Conservation (phyloP, 768 basidiomycete genomes). For the Phylloporus sp. region DNA sequence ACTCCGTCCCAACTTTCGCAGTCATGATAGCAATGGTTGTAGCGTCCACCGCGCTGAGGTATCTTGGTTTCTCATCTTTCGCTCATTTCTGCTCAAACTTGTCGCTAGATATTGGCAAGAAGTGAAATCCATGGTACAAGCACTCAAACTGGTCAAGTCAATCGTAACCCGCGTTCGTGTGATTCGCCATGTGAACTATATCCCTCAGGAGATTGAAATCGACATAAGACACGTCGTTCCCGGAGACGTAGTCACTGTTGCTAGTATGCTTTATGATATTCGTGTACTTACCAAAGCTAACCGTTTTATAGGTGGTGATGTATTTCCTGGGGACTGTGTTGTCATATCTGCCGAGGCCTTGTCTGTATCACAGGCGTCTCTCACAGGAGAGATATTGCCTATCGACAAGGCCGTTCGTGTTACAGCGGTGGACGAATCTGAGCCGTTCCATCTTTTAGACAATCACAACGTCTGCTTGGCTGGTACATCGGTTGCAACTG, state of each 20-base stretch:
- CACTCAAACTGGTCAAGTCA: slow-evolving; percentile 31
- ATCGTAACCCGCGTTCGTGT: slow-evolving; percentile 33
- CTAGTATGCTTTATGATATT: slow-evolving; percentile 19
- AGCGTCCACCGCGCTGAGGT: slow-evolving; percentile 33
- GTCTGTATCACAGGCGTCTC: slow-evolving; percentile 33
- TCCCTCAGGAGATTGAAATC: slow-evolving; percentile 26
- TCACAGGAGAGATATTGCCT: slow-evolving; percentile 36
- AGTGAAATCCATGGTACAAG: slow-evolving; percentile 32
- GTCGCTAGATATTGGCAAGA: slow-evolving; percentile 31
- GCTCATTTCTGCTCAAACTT: neutral
- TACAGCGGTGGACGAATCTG: slow-evolving; percentile 10
- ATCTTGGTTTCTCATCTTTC: neutral
- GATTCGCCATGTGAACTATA: slow-evolving; percentile 22
- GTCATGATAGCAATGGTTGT: slow-evolving; percentile 36
- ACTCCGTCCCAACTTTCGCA: slow-evolving; percentile 30
- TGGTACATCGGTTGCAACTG: slow-evolving; percentile 33
- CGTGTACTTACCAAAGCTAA: neutral
- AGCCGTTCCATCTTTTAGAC: slow-evolving; percentile 28
- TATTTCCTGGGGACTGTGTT: slow-evolving; percentile 35
- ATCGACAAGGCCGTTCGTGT: slow-evolving; percentile 28
- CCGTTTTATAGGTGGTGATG: slow-evolving; percentile 26
- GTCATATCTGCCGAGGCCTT: slow-evolving; percentile 33
- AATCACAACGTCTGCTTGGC: slow-evolving; percentile 33
- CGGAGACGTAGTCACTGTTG: slow-evolving; percentile 29
- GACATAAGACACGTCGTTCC: slow-evolving; percentile 32